These are phyloP conservation scores for Xylariaceae sp. DNA, from an alignment of 2,329 filamentous ascomycete genomes.

Conservation along the genomic window DNA sequence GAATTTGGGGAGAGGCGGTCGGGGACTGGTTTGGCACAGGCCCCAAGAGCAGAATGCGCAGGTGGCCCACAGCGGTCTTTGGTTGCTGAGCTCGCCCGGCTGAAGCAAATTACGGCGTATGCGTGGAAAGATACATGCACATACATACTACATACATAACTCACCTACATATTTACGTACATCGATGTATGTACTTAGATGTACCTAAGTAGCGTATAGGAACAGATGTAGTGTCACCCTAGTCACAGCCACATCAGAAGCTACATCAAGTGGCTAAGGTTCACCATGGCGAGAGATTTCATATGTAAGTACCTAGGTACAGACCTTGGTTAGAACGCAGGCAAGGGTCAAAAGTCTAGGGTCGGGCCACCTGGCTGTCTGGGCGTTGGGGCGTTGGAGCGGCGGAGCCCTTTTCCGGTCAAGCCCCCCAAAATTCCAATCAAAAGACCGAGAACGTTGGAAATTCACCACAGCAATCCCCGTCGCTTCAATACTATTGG, in stretches of 20 bases:
- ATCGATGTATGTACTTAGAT: not conserved
- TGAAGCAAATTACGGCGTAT: not conserved
- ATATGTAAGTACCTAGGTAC: not conserved
- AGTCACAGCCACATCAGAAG: constrained; percentile 19
- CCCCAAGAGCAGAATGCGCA: constrained; percentile 21
- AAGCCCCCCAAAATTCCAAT: not conserved
- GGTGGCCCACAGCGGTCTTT: constrained; percentile 3
- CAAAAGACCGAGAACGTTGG: not conserved
- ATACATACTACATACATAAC: too few species aligned
- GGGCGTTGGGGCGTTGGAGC: not conserved
- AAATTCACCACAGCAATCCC: not conserved
- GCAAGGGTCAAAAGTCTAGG: too few species aligned
- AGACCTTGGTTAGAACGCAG: too few species aligned
- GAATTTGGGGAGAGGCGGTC: constrained; percentile 37
- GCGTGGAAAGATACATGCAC: too few species aligned
- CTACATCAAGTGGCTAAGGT: too few species aligned
- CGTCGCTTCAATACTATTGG: not conserved
- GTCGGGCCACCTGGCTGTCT: too few species aligned
- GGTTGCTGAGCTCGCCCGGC: not conserved
- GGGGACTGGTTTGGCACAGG: constrained; percentile 14
- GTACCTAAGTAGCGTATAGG: constrained; percentile 2
- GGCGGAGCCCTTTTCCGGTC: not conserved
- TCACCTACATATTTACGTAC: too few species aligned
- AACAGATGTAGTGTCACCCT: constrained; percentile 13
- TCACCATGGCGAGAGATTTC: too few species aligned